These are phyloP conservation scores for Gnaphalium uliginosum DNA, from an alignment of 129 eudicot genomes.

Conservation along the genomic window DNA sequence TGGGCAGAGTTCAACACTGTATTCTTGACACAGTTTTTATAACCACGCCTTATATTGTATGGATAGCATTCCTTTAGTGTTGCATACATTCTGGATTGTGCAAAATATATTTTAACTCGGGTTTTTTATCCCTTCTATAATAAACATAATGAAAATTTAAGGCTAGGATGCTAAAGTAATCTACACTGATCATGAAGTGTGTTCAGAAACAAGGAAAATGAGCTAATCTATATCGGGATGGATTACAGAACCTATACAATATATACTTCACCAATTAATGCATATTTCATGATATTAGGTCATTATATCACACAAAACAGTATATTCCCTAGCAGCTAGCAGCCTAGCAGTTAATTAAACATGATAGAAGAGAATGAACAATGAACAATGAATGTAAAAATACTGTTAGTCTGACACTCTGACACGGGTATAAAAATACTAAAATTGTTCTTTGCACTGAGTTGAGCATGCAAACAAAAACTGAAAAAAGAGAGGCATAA, in stretches of 20 bases:
- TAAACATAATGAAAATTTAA: no score
- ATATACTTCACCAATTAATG: not conserved
- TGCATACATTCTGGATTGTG: no score
- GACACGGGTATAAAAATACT: not conserved
- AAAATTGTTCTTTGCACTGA: conserved; percentile 3
- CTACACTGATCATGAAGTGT: not conserved
- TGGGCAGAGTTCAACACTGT: no score
- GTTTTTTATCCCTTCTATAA: no score
- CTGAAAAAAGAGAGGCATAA: not conserved
- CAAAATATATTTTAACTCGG: no score
- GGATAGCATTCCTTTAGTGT: no score
- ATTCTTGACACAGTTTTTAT: no score
- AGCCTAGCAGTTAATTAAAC: not conserved
- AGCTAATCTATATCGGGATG: not conserved
- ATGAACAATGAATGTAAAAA: not conserved
- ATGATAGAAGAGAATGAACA: conserved; percentile 8
- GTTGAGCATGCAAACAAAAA: conserved; percentile 8
- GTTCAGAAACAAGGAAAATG: not conserved
- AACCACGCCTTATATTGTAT: no score
- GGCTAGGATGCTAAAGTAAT: not conserved
- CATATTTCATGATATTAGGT: not conserved
- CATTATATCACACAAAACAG: not conserved
- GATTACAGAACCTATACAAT: not conserved
- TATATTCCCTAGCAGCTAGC: not conserved
- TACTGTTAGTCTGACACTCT: not conserved